phyloP scores from a whole-genome alignment of 306 rosid species.

The Sesbania bispinosa region DNA sequence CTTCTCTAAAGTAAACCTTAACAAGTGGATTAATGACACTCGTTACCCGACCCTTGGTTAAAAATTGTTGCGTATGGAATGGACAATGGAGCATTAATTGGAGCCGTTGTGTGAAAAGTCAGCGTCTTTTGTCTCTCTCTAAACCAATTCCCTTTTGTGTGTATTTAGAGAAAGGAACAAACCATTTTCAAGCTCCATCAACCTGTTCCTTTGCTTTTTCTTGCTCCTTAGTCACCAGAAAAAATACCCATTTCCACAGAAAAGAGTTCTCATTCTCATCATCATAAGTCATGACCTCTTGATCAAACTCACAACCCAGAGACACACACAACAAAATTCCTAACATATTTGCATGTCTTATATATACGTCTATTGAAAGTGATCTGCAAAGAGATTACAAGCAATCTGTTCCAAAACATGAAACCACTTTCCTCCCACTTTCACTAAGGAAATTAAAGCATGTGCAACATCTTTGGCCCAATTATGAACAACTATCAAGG shows the following conservation, averaged over 20 bases:
- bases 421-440: too few species aligned
- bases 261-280: background rate
- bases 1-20: too few species aligned
- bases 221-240: constrained; percentile 34
- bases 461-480: constrained; percentile 49
- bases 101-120: too few species aligned
- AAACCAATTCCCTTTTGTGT: constrained; percentile 40
- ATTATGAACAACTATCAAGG: constrained; percentile 79
- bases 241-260: constrained; percentile 25
- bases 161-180: constrained; percentile 34
- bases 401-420: constrained; percentile 26
- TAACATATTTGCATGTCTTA: background rate
- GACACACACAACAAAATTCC: background rate
- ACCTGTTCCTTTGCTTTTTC: constrained; percentile 33
- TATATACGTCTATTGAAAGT: too few species aligned
- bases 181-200: constrained; percentile 38
- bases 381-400: too few species aligned
- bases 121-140: constrained; percentile 56
- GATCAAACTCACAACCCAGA: too few species aligned
- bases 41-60: too few species aligned
- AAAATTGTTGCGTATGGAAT: constrained; percentile 62
- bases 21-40: too few species aligned
- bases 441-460: constrained; percentile 18
- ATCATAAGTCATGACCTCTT: too few species aligned
- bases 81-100: too few species aligned